Percentiles rank a stretch among this genome's conserved stretches.
These are phyloP conservation scores for Pichia sp. DNA, from an alignment of 1,139 yeast species.

Conservation along the genomic window DNA sequence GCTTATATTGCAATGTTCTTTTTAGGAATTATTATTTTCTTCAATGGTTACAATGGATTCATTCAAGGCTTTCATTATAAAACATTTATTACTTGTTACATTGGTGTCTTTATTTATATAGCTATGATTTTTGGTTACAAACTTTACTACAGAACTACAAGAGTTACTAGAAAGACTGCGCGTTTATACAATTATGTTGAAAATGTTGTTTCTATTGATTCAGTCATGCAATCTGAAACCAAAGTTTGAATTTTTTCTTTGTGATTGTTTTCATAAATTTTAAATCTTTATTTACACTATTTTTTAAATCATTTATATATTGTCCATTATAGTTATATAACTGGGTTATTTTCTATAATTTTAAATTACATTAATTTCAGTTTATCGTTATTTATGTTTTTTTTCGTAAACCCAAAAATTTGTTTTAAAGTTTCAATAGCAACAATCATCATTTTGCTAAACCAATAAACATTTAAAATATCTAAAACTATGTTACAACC, in stretches of 20 bases:
- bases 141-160: slow-evolving; percentile 26
- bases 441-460: slow-evolving; percentile 72
- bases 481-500: slow-evolving; percentile 61
- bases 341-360: too few species aligned
- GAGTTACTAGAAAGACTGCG: neutral
- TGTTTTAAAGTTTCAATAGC: slow-evolving; percentile 49
- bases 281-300: too few species aligned
- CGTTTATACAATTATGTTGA: slow-evolving; percentile 49
- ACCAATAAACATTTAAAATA: slow-evolving; percentile 68
- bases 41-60: slow-evolving; percentile 29
- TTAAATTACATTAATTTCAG: slow-evolving; percentile 29
- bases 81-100: slow-evolving; percentile 70
- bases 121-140: slow-evolving; percentile 42
- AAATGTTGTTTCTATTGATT: slow-evolving; percentile 28
- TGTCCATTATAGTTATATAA: too few species aligned
- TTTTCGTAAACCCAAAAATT: slow-evolving; percentile 22
- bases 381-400: slow-evolving; percentile 25
- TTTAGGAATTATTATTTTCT: slow-evolving; percentile 17
- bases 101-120: slow-evolving; percentile 64
- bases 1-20: slow-evolving; percentile 47
- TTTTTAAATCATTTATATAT: neutral
- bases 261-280: too few species aligned
- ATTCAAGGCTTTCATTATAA: slow-evolving; percentile 50
- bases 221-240: too few species aligned
- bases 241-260: too few species aligned